Percentiles rank a stretch among this genome's conserved stretches.
Conservation (phyloP, 108 stramenopile genomes). For the Cyclotella sp. region DNA sequence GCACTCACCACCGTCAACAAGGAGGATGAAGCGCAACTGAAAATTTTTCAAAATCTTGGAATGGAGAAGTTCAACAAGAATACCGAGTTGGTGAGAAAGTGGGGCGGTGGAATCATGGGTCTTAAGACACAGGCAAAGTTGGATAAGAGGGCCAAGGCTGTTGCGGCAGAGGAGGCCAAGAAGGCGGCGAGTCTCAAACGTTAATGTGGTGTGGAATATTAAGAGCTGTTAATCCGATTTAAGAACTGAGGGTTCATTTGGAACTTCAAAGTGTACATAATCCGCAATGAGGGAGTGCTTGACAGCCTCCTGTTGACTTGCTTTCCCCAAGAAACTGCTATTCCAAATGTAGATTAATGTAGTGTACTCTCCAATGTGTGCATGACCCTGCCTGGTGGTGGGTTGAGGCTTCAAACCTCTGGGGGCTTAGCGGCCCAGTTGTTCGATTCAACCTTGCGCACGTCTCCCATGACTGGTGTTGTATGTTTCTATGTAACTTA, state of each 20-base stretch:
- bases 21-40: slow-evolving; percentile 90
- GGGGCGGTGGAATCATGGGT: slow-evolving; percentile 99
- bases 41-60: slow-evolving; percentile 81
- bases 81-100: slow-evolving; percentile 87
- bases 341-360: neutral
- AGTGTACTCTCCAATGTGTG: slow-evolving; percentile 51
- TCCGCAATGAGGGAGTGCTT: slow-evolving; percentile 42
- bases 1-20: slow-evolving; percentile 92
- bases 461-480: slow-evolving; percentile 20
- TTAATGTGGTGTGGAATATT: slow-evolving; percentile 12
- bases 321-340: slow-evolving; percentile 35
- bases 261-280: slow-evolving; percentile 35
- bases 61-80: slow-evolving; percentile 98
- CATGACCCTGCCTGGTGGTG: slow-evolving; percentile 89
- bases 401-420: slow-evolving; percentile 88
- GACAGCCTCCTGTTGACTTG: slow-evolving; percentile 37
- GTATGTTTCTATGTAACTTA: no score
- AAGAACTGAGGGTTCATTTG: slow-evolving; percentile 36
- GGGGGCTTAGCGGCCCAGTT: slow-evolving; percentile 69
- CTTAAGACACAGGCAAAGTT: slow-evolving; percentile 99
- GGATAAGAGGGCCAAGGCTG: slow-evolving; percentile 95
- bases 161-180: slow-evolving; percentile 97
- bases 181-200: slow-evolving; percentile 88
- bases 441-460: slow-evolving; percentile 71
- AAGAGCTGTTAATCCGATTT: neutral